Base-by-base conservation (phyloP, 495 filamentous ascomycete genomes). In the Penicillium paxilli region DNA sequence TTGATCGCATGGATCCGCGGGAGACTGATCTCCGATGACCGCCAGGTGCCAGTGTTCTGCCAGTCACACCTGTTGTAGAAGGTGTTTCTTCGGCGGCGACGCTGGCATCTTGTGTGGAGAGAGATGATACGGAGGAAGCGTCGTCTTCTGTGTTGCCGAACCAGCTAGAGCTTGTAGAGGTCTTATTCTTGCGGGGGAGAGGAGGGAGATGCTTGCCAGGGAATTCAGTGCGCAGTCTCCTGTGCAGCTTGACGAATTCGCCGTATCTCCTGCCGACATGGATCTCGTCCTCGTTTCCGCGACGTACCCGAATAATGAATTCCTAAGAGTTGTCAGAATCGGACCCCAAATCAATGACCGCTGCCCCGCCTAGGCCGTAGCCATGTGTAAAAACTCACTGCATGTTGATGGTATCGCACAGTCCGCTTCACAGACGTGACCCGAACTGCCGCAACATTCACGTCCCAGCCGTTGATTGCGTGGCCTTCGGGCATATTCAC, bases 371-470 rank as follows among this genome's bases (percentile, higher is more conserved):
- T n/a, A n/a, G n/a, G n/a, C n/a, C n/a, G n/a, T 38, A 38, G 35
- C 3, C 4, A 7, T 16, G 16, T 28, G 26, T 28, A 5, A 5
- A 38, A 19, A 59, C 87, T 69, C 75, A 96, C 92, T 49, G 94
- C 91, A 77, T 98, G 95, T 62, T 89, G 87, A 69, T 96, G 95
- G 60, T 93, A 85, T 45, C 94, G 77, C 25, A 98, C 83, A 30
- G 92, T 96, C 64, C 92, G 84, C 80, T 93, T 94, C 30, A 91
- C 76, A 19, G 81, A 84, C 4, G 82, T 88, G 2, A 89, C 87
- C 44, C 92, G 82, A 42, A 98, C 94, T 22, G 87, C 90, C 16
- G 92, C 92, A 48, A 98, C 88, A 73, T 98, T 98, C 54, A 98
- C 84, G 70, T 97, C 92, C 94, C 94, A 98, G 7, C 90, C 92